These are phyloP conservation scores for Rhizophora apiculata DNA, from an alignment of 345 rosid genomes.

Conservation along the genomic window DNA sequence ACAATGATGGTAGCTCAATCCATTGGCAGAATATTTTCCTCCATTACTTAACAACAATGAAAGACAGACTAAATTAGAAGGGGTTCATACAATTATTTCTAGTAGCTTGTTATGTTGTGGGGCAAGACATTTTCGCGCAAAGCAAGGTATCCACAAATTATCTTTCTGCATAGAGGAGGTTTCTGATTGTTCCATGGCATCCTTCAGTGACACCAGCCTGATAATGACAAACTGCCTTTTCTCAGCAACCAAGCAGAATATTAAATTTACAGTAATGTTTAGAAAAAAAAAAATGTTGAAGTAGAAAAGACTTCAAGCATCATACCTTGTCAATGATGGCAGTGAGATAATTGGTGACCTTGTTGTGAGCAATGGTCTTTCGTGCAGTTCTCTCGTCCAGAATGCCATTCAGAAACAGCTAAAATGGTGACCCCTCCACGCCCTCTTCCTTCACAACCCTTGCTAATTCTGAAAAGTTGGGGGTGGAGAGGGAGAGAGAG, in stretches of 20 bases:
- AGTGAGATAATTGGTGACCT: slow-evolving; percentile 76
- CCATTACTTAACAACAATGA: slow-evolving; percentile 86
- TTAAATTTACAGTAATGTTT: neutral
- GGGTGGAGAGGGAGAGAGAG: too few relatives aligned
- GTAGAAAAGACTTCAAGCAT: neutral
- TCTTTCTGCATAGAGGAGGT: slow-evolving; percentile 70
- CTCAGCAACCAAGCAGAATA: too few relatives aligned
- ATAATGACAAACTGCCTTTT: neutral
- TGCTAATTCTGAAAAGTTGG: too few relatives aligned
- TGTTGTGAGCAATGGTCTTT: slow-evolving; percentile 71
- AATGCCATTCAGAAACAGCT: too few relatives aligned
- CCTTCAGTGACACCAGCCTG: slow-evolving; percentile 84
- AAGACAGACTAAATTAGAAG: slow-evolving; percentile 32
- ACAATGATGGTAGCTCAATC: too few relatives aligned
- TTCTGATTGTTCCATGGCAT: slow-evolving; percentile 67
- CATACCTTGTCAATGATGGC: slow-evolving; percentile 78
- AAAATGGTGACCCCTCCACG: too few relatives aligned
- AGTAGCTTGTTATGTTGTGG: neutral
- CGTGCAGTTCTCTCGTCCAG: slow-evolving; percentile 79
- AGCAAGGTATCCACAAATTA: neutral
- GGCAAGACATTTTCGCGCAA: too few relatives aligned
- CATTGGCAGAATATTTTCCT: slow-evolving; percentile 38
- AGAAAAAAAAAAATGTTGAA: neutral
- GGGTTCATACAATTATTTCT: neutral
- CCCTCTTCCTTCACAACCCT: neutral